Percentiles rank a stretch among this genome's conserved stretches.
These are phyloP conservation scores for Coccomyxa sp. DNA, from an alignment of 139 green algal genomes.

Conservation along the genomic window DNA sequence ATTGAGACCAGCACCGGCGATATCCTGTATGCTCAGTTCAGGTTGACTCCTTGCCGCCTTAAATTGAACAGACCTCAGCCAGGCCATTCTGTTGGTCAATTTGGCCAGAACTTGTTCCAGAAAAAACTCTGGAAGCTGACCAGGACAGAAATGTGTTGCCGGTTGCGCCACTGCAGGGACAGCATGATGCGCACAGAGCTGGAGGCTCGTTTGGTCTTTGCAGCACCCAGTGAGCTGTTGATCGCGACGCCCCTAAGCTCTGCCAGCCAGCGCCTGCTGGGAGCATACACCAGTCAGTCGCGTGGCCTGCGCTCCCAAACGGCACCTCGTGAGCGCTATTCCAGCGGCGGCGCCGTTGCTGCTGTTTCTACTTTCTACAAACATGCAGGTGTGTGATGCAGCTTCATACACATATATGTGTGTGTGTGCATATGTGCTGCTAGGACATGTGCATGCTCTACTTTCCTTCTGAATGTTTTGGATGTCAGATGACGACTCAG, in stretches of 20 bases:
- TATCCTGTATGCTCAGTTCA: constrained; percentile 56
- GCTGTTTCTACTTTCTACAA: constrained; percentile 32
- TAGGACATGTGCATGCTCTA: no score
- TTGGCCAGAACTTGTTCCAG: not conserved
- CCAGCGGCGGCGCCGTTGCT: constrained; percentile 7
- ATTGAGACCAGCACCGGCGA: constrained; percentile 74
- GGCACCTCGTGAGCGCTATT: constrained; percentile 16
- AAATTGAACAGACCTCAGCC: not conserved
- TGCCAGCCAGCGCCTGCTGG: constrained; percentile 47
- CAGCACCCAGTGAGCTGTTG: constrained; percentile 70
- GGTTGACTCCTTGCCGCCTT: constrained; percentile 7
- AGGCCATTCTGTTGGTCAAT: not conserved
- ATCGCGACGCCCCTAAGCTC: constrained; percentile 29
- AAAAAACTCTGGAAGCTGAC: not conserved
- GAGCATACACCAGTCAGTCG: constrained; percentile 2
- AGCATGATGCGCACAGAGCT: constrained; percentile 46
- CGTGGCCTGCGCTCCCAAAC: constrained; percentile 18
- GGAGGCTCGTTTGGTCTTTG: constrained; percentile 59
- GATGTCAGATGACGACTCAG: no score
- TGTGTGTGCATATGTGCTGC: no score
- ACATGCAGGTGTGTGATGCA: constrained; percentile 1
- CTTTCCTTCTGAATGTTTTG: no score
- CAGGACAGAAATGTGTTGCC: not conserved
- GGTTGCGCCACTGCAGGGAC: constrained; percentile 21
- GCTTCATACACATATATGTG: not conserved